Percentiles rank a stretch among this genome's conserved stretches.
phyloP scores from a whole-genome alignment of 169 alveolate species.

The Pseudocohnilembus persalinus region DNA sequence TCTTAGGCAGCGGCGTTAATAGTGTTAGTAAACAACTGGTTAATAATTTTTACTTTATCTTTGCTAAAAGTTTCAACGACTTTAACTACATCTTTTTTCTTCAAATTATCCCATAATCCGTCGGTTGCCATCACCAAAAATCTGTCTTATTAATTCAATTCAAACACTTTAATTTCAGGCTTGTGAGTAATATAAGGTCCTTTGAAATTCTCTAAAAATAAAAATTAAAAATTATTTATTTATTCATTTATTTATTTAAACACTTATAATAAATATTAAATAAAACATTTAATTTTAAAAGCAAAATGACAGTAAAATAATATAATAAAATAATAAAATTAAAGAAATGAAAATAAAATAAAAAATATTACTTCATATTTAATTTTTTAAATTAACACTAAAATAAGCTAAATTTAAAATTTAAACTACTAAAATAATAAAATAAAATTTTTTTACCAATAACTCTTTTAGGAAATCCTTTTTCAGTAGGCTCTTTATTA shows the following conservation, averaged over 20 bases:
- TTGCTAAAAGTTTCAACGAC: constrained; percentile 32
- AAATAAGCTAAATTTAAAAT: no score
- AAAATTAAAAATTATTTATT: constrained; percentile 25
- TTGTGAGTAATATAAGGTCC: constrained; percentile 76
- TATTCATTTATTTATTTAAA: constrained; percentile 8
- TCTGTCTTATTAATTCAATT: constrained; percentile 60
- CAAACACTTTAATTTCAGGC: constrained; percentile 66
- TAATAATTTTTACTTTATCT: constrained; percentile 46
- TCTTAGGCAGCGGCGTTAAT: constrained; percentile 57
- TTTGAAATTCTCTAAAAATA: constrained; percentile 32
- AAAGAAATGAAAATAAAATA: no score
- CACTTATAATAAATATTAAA: no score
- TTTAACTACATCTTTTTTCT: constrained; percentile 52
- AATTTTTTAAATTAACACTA: no score
- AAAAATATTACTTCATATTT: no score
- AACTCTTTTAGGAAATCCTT: constrained; percentile 33
- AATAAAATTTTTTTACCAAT: no score
- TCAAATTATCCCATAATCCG: constrained; percentile 86
- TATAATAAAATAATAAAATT: no score
- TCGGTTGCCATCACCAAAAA: constrained; percentile 75
- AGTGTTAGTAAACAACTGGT: constrained; percentile 49
- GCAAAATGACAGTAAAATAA: no score
- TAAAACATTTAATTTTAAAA: no score
- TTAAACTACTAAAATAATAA: no score
- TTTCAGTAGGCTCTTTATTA: constrained; percentile 16